A percentile compares a stretch with the other conserved stretches of the same genome.
These are phyloP conservation scores for Trichopus zeylanicus DNA, from an alignment of 116 monocot genomes.

Conservation along the genomic window DNA sequence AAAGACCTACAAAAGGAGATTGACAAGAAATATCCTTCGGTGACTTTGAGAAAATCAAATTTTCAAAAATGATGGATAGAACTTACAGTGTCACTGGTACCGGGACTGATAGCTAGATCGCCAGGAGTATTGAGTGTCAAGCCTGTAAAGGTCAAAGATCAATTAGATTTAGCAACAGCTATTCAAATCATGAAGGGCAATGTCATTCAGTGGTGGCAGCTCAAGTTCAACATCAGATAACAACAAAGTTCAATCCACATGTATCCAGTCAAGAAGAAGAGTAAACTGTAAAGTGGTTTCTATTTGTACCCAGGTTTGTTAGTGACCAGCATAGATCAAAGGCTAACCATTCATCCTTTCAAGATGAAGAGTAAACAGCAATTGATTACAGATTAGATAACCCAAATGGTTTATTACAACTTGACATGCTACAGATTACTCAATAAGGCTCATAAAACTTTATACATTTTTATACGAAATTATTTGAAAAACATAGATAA, in stretches of 20 bases:
- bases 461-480: too few relatives aligned
- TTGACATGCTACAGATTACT: too few relatives aligned
- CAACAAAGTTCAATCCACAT: too few relatives aligned
- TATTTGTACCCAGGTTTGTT: too few relatives aligned
- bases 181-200: too few relatives aligned
- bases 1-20: slow-evolving; percentile 61
- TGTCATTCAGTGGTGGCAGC: too few relatives aligned
- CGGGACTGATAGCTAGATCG: slow-evolving; percentile 94
- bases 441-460: too few relatives aligned
- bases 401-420: too few relatives aligned
- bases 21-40: not conserved
- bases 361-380: not conserved
- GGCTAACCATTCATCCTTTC: not conserved
- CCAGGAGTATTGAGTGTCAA: slow-evolving; percentile 81
- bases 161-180: not conserved
- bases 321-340: not conserved
- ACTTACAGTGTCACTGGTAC: slow-evolving; percentile 94
- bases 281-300: too few relatives aligned
- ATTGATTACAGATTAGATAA: not conserved
- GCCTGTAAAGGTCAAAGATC: slow-evolving; percentile 23
- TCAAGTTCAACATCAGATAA: too few relatives aligned
- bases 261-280: too few relatives aligned
- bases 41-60: not conserved
- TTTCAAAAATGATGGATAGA: not conserved
- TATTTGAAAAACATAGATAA: too few relatives aligned